Evolutionary conservation across 2,329 filamentous ascomycete species (phyloP), one percentile per base, ranked within the genome.

Genomic region (Ophiostoma novo-ulmi): DNA sequence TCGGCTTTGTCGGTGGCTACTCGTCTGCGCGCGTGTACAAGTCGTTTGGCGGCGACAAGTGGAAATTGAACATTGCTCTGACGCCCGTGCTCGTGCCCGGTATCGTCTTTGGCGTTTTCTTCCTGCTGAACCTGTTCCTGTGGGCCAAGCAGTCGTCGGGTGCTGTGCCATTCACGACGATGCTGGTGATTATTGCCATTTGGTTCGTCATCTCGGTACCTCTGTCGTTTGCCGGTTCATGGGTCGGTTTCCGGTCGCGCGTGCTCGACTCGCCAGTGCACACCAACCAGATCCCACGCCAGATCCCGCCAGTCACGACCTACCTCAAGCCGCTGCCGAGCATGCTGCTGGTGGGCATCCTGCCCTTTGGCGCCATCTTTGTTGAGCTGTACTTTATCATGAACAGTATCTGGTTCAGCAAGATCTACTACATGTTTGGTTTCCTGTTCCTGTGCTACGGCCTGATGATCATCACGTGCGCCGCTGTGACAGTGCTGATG

Each of bases 361-460:
- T 98, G 36, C 95, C 95, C 0, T 99, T 99, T 77, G 93, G 92
- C 66, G 94, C 95, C 73, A 98, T 99, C 78, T 97, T 98, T 75
- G 94, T 98, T 66, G 95, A 99, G 82, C 88, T 99, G 2, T 98
- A 97, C 85, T 98, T 98, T 81, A 97, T 99, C 83, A 97, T 99
- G 92, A 97, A 90, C 81, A 97, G 92, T 36, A 94, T 99, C 78
- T 99, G 95, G 95, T 97, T 96, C 81, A 94, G 90, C 83, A 93
- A 95, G 81, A 95, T 99, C 75, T 99, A 99, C 85, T 99, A 99
- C 86, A 99, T 99, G 95, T 99, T 99, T 77, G 95, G 95, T 31
- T 99, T 99, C 85, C 84, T 99, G 48, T 99, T 99, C 85, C 86
- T 99, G 71, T 97, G 94, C 85, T 99, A 97, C 78, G 94, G 92